Base-by-base conservation (phyloP, 2,329 filamentous ascomycete genomes). In the Colletotrichum karsti region DNA sequence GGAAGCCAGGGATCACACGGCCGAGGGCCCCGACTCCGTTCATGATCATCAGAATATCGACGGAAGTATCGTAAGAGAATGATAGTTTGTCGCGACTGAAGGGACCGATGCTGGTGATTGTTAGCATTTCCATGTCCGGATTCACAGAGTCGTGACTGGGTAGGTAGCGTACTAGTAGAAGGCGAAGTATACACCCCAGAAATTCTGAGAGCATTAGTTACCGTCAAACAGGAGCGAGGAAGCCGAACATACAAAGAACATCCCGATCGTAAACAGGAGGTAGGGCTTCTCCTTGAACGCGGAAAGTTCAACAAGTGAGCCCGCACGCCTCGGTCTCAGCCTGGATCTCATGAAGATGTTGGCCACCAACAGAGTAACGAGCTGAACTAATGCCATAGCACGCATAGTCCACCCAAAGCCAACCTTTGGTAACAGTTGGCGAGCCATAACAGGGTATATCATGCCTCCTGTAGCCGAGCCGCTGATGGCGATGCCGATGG, bases 341-440 rank as follows among this genome's bases (percentile, higher is more conserved):
- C 74, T 73, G 3, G 75, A 72, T 48, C 71, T 71, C 30, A 79
- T 71, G 4, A 77, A 73, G 12, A 73, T 28, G 12, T 77, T 63
- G 2, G 74, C 93, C 54, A 95, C 87, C 4, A 91, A 86, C 58
- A 97, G 88, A 15, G 90, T 90, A 1, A 88, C 90, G 2, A 89
- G 83, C 75, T 96, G 96, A 26, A 93, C 82, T 72, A 92, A 91
- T 0, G 85, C 91, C 1, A 92, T 77, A 0, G 87, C 82, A 3
- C 91, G 80, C 1, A 88, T 86, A 0, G 88, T 83, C 88, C 88
- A 90, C 0, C 80, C 78, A 69, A 91, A 90, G 0, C 88, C 88
- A 5, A 90, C 78, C 1, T 74, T 70, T 0, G 85, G 84, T 1
- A 88, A 77, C 2, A 91, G 76, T 1, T 83, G 79, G 42, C 87